Evolutionary conservation across 2,329 filamentous ascomycete genomes (phyloP).

Genomic region (Elsinoe arachidis): DNA sequence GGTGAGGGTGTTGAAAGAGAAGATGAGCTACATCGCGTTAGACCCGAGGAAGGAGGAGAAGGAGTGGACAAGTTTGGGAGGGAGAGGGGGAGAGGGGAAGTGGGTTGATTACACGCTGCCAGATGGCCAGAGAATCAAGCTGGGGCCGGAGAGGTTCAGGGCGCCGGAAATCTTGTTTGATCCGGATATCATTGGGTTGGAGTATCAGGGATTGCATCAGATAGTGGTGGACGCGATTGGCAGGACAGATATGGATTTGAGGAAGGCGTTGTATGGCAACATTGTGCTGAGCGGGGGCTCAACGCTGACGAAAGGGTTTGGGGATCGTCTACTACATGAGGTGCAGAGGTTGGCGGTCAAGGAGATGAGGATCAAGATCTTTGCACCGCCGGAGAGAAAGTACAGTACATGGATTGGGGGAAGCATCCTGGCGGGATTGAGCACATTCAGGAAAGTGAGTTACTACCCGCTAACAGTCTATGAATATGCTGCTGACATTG

Average conservation of each 20-base stretch:
- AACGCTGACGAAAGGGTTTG: slow-evolving; percentile 93
- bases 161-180: slow-evolving; percentile 97
- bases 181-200: slow-evolving; percentile 89
- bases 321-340: slow-evolving; percentile 82
- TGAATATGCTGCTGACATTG: slow-evolving; percentile 9
- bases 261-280: slow-evolving; percentile 89
- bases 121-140: slow-evolving; percentile 88
- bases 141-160: slow-evolving; percentile 88
- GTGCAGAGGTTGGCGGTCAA: slow-evolving; percentile 90
- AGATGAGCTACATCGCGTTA: slow-evolving; percentile 78
- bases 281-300: slow-evolving; percentile 95
- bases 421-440: slow-evolving; percentile 90
- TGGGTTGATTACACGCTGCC: slow-evolving; percentile 80
- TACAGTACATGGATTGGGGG: slow-evolving; percentile 99
- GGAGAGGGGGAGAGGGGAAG: slow-evolving; percentile 61
- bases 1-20: slow-evolving; percentile 95
- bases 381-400: slow-evolving; percentile 92
- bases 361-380: slow-evolving; percentile 99
- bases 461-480: slow-evolving; percentile 17
- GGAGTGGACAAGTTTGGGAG: slow-evolving; percentile 68
- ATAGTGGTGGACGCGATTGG: slow-evolving; percentile 96
- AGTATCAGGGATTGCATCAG: slow-evolving; percentile 95
- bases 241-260: slow-evolving; percentile 87
- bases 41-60: slow-evolving; percentile 94
- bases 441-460: slow-evolving; percentile 92